Base-by-base conservation (phyloP, 257 asterid genomes). In the Linaria vulgaris region DNA sequence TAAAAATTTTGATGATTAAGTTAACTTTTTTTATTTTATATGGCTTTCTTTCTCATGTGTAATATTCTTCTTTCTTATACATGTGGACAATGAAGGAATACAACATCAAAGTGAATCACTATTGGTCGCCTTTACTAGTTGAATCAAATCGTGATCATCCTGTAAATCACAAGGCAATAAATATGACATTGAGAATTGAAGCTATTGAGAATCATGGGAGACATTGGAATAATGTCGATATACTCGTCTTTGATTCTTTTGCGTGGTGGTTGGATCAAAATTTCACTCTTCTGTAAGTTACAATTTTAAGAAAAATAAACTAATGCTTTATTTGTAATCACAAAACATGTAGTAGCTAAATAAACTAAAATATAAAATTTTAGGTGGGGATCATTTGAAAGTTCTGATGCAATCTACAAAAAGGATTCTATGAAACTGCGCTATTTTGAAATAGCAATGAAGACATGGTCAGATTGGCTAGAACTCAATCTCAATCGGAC, bases 381-480 rank as follows among this genome's bases (percentile, higher is more conserved):
- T 48, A 81, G 87, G 65, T 59, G 74, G 73, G 84, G 84, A 61
- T 64, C 82, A 23, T 78, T 78, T 54, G 84, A 59, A 31, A 68
- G 70, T 41, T 52, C 63, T 1, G 59, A 79, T 14, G 81, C 82
- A 23, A 61, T 82, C 22, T 62, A 75, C 74, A 81, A 83, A 66
- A 73, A 67, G n/a, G 74, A 72, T 5, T 61, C 64, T 20, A 72
- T 66, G 79, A 59, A 49, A 16, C 60, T 56, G 1, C 67, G 67
- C 1, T 58, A 76, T 56, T 86, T 74, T 22, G 84, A 80, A 64
- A 79, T 82, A 79, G 85, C 84, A 0, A 54, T 83, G 13, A 67
- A 55, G 61, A 82, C 89, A 4, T 83, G 95, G 91, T 76, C 88
- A 0, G 84, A 84, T 34, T 86, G 91, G 91, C 38, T 83, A 67